A percentile compares a stretch with the other conserved stretches of the same genome.
These are phyloP conservation scores for Tephrocybe sp. DNA, from an alignment of 768 basidiomycete genomes.

Conservation along the genomic window DNA sequence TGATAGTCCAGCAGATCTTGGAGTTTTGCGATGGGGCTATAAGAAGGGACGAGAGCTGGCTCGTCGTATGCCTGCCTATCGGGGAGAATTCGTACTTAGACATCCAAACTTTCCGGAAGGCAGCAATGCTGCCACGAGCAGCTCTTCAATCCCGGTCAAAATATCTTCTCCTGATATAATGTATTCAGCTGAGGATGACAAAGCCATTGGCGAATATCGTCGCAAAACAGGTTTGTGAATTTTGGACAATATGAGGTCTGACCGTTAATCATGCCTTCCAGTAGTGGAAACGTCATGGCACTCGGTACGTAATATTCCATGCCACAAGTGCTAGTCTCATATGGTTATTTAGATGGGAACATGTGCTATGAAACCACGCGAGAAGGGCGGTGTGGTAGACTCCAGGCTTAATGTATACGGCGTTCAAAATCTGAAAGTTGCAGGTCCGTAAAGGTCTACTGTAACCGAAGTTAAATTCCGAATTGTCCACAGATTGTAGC, in stretches of 20 bases:
- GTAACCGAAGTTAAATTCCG: too few species aligned
- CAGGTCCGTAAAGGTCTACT: slow-evolving; percentile 31
- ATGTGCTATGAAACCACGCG: slow-evolving; percentile 63
- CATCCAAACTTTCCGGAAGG: slow-evolving; percentile 37
- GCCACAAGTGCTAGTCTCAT: too few species aligned
- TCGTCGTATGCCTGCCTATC: slow-evolving; percentile 47
- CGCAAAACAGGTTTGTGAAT: slow-evolving; percentile 28
- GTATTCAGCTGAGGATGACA: slow-evolving; percentile 40
- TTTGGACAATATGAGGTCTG: background rate
- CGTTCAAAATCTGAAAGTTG: slow-evolving; percentile 54
- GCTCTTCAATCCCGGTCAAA: slow-evolving; percentile 26
- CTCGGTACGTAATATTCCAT: slow-evolving; percentile 31
- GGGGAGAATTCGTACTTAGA: slow-evolving; percentile 31
- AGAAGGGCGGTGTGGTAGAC: slow-evolving; percentile 61
- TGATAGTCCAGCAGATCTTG: slow-evolving; percentile 40
- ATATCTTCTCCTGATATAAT: slow-evolving; percentile 31
- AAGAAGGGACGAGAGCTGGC: slow-evolving; percentile 53
- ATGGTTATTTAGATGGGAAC: slow-evolving; percentile 48
- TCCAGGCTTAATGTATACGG: slow-evolving; percentile 60
- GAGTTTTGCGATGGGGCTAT: slow-evolving; percentile 46
- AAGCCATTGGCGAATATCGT: slow-evolving; percentile 37
- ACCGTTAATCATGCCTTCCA: background rate
- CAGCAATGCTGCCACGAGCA: slow-evolving; percentile 26
- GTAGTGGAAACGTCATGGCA: slow-evolving; percentile 45
- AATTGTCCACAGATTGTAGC: slow-evolving; percentile 28